Evolutionary conservation across 83 land plant genomes (phyloP), one percentile per base, ranked within the genome.

Genomic region (Thuja plicata): DNA sequence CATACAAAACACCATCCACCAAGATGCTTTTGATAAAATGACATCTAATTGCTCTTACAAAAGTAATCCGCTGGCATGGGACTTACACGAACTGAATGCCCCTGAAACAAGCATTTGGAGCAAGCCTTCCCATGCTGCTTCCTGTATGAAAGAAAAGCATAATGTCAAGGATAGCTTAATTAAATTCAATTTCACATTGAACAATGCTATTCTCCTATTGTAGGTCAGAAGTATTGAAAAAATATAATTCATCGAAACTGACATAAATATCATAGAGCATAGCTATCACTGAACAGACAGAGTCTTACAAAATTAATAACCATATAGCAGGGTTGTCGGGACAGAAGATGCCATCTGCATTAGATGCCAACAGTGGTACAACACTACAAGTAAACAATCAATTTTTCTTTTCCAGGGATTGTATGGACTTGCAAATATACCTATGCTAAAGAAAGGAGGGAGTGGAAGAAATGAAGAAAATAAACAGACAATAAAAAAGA

Each of bases 71-170:
- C 13, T 32, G 32, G 37, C 30, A 13, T 73, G 32, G 15, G 87
- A 19, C 88, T 86, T 89, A 93, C 94, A 46, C 88, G 91, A 62
- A 88, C 60, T 87, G 24, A 88, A 81, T 13, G 62, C 86, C 76
- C 93, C 93, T 40, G 91, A 48, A 57, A 88, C 41, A 30, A 93
- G 30, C 38, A 88, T 57, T 54, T 93, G 93, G 9, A 91, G 37
- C 40, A 93, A 52, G 17, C 85, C 86, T 54, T 93, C 94, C 94
- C 92, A 91, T 66, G 94, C 94, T 70, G 94, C 92, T 86, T 93
- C 94, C 93, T 92, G 89, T 81, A 86, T 9, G 48, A 82, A 41
- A n/a, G 11, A 82, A 43, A 82, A 43, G 27, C 85, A 82, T 82
- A 82, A 46, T 5, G 30, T 82, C 46, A 82, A 40, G 43, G 0